phyloP scores from a whole-genome alignment of 306 rosid genomes.

The Gillenia trifoliata region DNA sequence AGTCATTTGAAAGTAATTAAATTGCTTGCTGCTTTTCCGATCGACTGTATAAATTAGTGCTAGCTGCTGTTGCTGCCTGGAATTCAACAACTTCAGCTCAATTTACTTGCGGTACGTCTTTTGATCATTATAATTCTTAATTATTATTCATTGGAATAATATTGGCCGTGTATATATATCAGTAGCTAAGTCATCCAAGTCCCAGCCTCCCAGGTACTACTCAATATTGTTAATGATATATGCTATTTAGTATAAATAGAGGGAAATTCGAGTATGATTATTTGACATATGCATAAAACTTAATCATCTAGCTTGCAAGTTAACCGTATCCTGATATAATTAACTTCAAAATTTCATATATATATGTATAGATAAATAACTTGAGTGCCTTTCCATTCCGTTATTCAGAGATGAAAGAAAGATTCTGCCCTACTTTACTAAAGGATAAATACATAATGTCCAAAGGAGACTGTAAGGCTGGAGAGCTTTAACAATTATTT shows the following conservation, averaged over 20 bases:
- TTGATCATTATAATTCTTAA: neutral
- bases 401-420: neutral
- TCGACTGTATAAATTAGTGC: slow-evolving; percentile 8
- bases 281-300: neutral
- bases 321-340: neutral
- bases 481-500: neutral
- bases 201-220: neutral
- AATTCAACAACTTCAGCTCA: slow-evolving; percentile 8
- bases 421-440: neutral
- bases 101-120: slow-evolving; percentile 24
- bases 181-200: neutral
- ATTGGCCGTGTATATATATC: neutral
- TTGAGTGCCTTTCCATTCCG: neutral
- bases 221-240: neutral
- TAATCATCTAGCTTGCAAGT: neutral
- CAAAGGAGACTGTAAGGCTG: neutral
- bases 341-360: neutral
- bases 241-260: neutral
- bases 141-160: neutral
- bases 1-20: neutral
- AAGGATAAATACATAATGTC: slow-evolving; percentile 3
- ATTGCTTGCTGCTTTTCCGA: slow-evolving; percentile 15
- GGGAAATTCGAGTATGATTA: neutral
- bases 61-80: slow-evolving; percentile 19
- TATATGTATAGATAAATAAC: neutral